Base-by-base conservation (phyloP, 73 alveolate species). In the Stentor roeselii region DNA sequence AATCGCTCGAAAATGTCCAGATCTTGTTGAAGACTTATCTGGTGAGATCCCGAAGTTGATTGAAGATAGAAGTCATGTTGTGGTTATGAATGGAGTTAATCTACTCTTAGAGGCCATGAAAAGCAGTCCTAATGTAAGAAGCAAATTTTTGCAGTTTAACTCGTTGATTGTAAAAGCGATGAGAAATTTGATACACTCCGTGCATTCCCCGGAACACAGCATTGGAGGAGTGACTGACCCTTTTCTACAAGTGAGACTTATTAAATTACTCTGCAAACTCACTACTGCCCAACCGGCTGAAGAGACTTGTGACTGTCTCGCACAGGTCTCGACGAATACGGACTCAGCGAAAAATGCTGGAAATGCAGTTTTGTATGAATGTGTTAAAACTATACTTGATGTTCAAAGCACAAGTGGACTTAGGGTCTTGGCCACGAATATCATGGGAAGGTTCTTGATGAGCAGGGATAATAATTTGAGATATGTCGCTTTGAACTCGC, bases 141-240 rank as follows among this genome's bases (percentile, higher is more conserved):
- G 15, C n/a, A 30, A 15, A 27, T 76, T 76, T 76, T 31, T n/a
- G 2, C 84, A 37, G 60, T 39, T 1, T 3, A 14, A 15, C 1
- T 21, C 60, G 1, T 30, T 41, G 27, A 30, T 76, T 21, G 84
- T 76, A 36, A 76, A 40, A 76, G 84, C 74, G 27, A 37, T 76
- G 84, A 76, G 37, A 76, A 76, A 76, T 76, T 39, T 76, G 34
- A 15, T 76, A 27, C 74, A 39, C n/a, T 21, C 84, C 14, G 84
- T 37, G 21, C 74, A 39, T 41, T 39, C 84, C 0, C 84, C 84
- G 30, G 84, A 76, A 35, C 84, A 95, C 88, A 99, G 96, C 86
- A 97, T 98, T 40, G 96, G 95, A 74, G 99, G 99, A 27, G 97
- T 98, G 36, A 95, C 99, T 77, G 99, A 98, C 89, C 99, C 99